Evolutionary conservation across 768 basidiomycete genomes (phyloP).

Genomic region (Lactarius sp.): DNA sequence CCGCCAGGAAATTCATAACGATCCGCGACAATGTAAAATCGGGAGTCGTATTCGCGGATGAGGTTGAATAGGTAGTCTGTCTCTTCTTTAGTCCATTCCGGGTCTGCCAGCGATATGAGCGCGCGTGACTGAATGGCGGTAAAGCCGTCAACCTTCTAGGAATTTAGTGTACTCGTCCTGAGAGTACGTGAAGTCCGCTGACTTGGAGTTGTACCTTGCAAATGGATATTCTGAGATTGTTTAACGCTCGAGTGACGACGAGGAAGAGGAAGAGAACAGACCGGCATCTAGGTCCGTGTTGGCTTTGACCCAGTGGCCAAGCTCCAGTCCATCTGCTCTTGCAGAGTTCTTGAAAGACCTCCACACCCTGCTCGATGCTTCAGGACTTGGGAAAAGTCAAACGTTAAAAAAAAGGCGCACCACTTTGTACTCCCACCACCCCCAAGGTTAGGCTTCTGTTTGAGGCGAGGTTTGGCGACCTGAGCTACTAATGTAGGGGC

Average conservation of each 20-base stretch:
- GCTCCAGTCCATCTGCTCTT: slow-evolving; percentile 60
- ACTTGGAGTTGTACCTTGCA: slow-evolving; percentile 73
- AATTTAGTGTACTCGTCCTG: slow-evolving; percentile 83
- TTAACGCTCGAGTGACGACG: neutral
- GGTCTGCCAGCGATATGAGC: slow-evolving; percentile 41
- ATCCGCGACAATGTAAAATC: slow-evolving; percentile 89
- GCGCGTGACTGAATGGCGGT: neutral
- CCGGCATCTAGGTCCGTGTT: slow-evolving; percentile 50
- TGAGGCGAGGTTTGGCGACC: slow-evolving; percentile 75
- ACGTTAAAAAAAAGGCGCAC: slow-evolving; percentile 34
- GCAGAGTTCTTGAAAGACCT: slow-evolving; percentile 67
- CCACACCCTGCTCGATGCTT: slow-evolving; percentile 56
- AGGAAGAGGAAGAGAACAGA: slow-evolving; percentile 32
- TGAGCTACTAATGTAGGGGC: slow-evolving; percentile 81
- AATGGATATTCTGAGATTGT: slow-evolving; percentile 63
- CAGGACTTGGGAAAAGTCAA: neutral
- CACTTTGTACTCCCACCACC: slow-evolving; percentile 64
- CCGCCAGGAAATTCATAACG: slow-evolving; percentile 75
- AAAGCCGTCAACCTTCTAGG: slow-evolving; percentile 55
- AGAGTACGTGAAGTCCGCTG: slow-evolving; percentile 64
- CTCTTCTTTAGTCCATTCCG: slow-evolving; percentile 88
- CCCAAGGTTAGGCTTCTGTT: slow-evolving; percentile 78
- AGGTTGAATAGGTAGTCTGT: slow-evolving; percentile 88
- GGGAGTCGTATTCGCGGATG: slow-evolving; percentile 74
- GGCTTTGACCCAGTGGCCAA: slow-evolving; percentile 82